Conservation (phyloP, 305 asterid genomes). For the Solanum hybrid region DNA sequence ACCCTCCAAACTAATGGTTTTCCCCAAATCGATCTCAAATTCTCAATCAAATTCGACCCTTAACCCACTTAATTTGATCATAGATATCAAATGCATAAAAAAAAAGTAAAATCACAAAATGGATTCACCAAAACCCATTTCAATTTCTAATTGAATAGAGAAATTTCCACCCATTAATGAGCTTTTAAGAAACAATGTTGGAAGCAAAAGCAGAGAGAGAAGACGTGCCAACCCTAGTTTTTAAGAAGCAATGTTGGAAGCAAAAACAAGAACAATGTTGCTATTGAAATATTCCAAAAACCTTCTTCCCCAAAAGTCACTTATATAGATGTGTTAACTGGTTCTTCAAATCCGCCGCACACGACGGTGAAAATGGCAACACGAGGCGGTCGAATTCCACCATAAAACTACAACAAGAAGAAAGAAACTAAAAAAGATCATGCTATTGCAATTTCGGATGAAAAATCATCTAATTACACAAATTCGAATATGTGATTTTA, state of each 20-base stretch:
- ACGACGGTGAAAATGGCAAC: slow-evolving; percentile 7
- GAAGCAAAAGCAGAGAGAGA: too few relatives aligned
- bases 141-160: too few relatives aligned
- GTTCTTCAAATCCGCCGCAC: slow-evolving; percentile 23
- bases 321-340: slow-evolving; percentile 70
- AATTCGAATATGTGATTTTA: neutral
- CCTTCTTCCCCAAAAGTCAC: slow-evolving; percentile 90
- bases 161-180: too few relatives aligned
- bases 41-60: too few relatives aligned
- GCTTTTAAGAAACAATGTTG: too few relatives aligned
- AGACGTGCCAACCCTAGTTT: too few relatives aligned
- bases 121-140: too few relatives aligned
- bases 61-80: too few relatives aligned
- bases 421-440: neutral
- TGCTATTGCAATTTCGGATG: neutral
- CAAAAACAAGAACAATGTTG: slow-evolving; percentile 15
- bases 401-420: neutral
- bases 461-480: neutral
- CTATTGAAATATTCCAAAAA: slow-evolving; percentile 40
- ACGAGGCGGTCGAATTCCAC: slow-evolving; percentile 4
- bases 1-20: too few relatives aligned
- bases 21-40: too few relatives aligned
- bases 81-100: too few relatives aligned
- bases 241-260: neutral
- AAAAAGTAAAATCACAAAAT: too few relatives aligned